phyloP scores from a whole-genome alignment of 768 basidiomycete genomes.

The Phaeotremella skinneri region DNA sequence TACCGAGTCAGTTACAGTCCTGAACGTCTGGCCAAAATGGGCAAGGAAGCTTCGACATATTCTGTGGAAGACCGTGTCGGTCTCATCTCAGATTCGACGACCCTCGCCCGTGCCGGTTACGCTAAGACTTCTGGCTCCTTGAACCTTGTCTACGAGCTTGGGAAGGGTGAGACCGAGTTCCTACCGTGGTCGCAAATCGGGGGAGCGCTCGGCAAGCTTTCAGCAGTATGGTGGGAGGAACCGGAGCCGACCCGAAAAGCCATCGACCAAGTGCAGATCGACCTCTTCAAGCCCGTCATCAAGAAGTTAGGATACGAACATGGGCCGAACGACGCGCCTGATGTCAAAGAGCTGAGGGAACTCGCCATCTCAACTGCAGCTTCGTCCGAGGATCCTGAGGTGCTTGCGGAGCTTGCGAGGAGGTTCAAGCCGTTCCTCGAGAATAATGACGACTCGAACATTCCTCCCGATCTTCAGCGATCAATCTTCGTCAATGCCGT shows the following conservation, averaged over 20 bases:
- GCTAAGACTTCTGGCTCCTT: conserved; percentile 72
- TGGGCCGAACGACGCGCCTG: conserved; percentile 63
- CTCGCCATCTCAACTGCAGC: conserved; percentile 59
- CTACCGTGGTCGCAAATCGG: conserved; percentile 76
- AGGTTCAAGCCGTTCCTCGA: conserved; percentile 71
- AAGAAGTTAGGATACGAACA: conserved; percentile 76
- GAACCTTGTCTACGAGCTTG: conserved; percentile 65
- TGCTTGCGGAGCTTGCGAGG: conserved; percentile 66
- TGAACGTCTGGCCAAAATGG: conserved; percentile 73
- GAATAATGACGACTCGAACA: conserved; percentile 69
- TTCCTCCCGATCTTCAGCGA: conserved; percentile 74
- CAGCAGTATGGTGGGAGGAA: conserved; percentile 81
- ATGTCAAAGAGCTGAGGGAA: conserved; percentile 70
- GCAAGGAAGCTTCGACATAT: conserved; percentile 76
- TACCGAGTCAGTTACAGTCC: conserved; percentile 83
- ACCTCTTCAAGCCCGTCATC: conserved; percentile 67
- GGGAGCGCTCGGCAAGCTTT: conserved; percentile 59
- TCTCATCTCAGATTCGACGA: conserved; percentile 76
- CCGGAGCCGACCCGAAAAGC: conserved; percentile 56
- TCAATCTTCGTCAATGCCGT: conserved; percentile 61
- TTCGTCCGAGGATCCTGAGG: conserved; percentile 52
- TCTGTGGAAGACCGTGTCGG: conserved; percentile 84
- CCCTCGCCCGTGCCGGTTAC: conserved; percentile 77
- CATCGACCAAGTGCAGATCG: conserved; percentile 53
- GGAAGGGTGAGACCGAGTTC: conserved; percentile 71